A percentile compares a stretch with the other conserved stretches of the same genome.
Evolutionary conservation across 2,329 filamentous ascomycete species (phyloP).

Genomic region (Paraconiothyrium sp.): DNA sequence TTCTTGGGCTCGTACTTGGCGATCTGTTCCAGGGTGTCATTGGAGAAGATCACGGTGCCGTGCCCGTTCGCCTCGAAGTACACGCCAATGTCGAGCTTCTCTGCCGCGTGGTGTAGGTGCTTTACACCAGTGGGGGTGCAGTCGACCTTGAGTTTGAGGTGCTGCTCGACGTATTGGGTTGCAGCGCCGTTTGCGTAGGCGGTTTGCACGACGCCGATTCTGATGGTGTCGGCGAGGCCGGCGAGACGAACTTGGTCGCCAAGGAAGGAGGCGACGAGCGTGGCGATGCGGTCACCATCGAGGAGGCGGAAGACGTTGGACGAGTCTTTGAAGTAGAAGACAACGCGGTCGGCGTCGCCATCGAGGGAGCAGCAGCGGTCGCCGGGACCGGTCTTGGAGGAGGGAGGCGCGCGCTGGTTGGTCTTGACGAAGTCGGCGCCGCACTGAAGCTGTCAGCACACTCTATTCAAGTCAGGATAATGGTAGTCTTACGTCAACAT

Average conservation of each 20-base stretch:
- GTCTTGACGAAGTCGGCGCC: constrained; percentile 99
- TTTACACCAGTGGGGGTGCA: constrained; percentile 97
- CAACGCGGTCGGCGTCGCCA: constrained; percentile 92
- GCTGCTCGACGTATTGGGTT: constrained; percentile 89
- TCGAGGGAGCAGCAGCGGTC: constrained; percentile 91
- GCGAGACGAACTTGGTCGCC: constrained; percentile 84
- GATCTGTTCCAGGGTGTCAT: constrained; percentile 81
- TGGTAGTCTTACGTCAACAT: constrained; percentile 75
- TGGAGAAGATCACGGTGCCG: constrained; percentile 93
- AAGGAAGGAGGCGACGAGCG: constrained; percentile 91
- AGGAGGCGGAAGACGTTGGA: constrained; percentile 88
- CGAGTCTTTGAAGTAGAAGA: constrained; percentile 91
- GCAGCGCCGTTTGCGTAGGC: constrained; percentile 97
- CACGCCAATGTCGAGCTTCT: constrained; percentile 92
- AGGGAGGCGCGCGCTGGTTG: constrained; percentile 87
- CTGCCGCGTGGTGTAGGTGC: constrained; percentile 95
- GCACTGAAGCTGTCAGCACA: constrained; percentile 63
- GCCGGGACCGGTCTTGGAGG: constrained; percentile 77
- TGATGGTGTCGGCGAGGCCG: constrained; percentile 80
- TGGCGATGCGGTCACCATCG: constrained; percentile 96
- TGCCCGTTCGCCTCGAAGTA: constrained; percentile 99
- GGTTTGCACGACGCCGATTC: constrained; percentile 94
- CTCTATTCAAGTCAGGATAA: neutral
- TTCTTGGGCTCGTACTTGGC: constrained; percentile 83
- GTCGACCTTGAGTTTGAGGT: constrained; percentile 86